Conservation (phyloP, 306 rosid genomes). For the Inga leiocalycina region DNA sequence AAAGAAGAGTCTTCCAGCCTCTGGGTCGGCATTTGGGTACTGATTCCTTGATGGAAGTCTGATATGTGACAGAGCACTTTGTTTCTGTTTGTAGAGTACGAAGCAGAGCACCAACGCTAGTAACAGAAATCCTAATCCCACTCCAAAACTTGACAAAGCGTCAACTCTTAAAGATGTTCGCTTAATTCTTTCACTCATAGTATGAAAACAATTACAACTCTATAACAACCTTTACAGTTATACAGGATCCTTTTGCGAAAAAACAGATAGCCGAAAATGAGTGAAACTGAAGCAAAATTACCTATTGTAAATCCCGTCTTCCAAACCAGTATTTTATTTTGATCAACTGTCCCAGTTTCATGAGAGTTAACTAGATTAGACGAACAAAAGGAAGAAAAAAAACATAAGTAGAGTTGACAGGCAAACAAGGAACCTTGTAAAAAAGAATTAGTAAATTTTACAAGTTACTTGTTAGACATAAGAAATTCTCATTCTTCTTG, state of each 20-base stretch:
- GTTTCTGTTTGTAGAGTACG: constrained; percentile 20
- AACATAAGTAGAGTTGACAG: neutral
- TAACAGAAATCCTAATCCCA: constrained; percentile 27
- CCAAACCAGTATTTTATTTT: neutral
- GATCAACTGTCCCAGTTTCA: neutral
- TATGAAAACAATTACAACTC: neutral
- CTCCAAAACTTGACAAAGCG: constrained; percentile 8
- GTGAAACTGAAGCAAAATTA: neutral
- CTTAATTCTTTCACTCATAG: neutral
- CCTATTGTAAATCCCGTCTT: neutral
- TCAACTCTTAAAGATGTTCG: neutral
- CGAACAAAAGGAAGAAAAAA: too few species aligned
- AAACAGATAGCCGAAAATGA: neutral
- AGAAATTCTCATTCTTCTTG: neutral
- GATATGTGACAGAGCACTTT: neutral
- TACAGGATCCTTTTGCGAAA: neutral
- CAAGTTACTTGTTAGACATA: neutral
- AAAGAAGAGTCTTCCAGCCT: constrained; percentile 40
- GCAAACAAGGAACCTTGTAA: neutral
- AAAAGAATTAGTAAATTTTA: neutral
- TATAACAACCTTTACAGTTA: neutral
- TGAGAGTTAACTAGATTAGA: neutral
- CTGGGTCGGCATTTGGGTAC: constrained; percentile 24
- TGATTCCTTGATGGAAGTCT: constrained; percentile 7
- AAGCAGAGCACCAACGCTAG: constrained; percentile 20